Evolutionary conservation across 257 asterid genomes (phyloP), one percentile per base, ranked within the genome.

Genomic region (Nicotiana otophora): DNA sequence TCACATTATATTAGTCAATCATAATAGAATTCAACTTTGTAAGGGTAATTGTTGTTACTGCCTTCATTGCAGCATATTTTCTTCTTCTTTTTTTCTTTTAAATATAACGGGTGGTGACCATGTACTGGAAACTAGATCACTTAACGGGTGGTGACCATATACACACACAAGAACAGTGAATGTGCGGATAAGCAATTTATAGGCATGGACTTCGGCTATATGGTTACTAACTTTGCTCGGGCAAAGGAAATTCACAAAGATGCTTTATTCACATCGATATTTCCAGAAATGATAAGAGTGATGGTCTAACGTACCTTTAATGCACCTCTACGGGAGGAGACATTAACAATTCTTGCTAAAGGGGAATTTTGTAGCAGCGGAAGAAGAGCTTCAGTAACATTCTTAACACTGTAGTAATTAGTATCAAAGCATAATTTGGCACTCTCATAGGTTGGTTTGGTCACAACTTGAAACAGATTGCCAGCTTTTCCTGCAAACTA

Each of bases 321-420:
- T 87, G 90, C 94, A 77, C 98, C 87, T 82, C 94, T 86, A 10
- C 89, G 85, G 78, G 98, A 95, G 84, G 97, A 84, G 31, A 95
- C 89, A 55, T 91, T 95, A 48, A 92, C 97, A 5, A 93, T 90
- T 81, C 92, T 89, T 84, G 97, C 98, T 3, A 82, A 84, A 82
- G 86, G 82, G 61, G 98, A 91, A 16, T 80, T 88, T 79, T 87
- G 90, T 5, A 95, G 88, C 78, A 90, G 7, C 8, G 96, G 97
- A 87, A 95, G 95, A 83, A 95, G 92, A 75, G 92, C 91, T 84
- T 93, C 95, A 1, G 98, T 92, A 17, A 93, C 91, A 42, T 89
- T 89, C 93, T 92, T 90, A 86, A 88, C 90, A 69, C 98, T 97
- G 4, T 91, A 92, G 86, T 90, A 95, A 86, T 95, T 95, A n/a